Base-by-base conservation (phyloP, 1,284 basidiomycete genomes). In the Ganoderma lucidum region DNA sequence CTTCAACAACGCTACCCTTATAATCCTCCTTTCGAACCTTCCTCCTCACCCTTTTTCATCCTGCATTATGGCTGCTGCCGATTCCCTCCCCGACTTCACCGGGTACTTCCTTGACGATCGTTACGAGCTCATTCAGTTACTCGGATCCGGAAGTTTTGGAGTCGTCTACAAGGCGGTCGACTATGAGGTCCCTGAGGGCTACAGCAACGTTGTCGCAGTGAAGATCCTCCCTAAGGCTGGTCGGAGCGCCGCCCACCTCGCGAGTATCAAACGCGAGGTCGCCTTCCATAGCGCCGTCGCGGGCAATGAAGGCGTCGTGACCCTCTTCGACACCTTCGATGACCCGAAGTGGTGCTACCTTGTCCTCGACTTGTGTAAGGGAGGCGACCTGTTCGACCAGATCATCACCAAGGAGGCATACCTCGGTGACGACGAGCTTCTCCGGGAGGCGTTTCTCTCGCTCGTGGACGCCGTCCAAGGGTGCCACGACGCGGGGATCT, bases 351-450 rank as follows among this genome's bases (percentile, higher is more conserved):
- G 83, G 78, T 82, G 87, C 76, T 92, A 86, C 78, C 84, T 91
- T 71, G 82, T 92, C 67, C 82, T 91, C 76, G 87, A 92, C 77
- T 89, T 86, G 77, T 88, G 86, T 78, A 81, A 85, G 42, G 87
- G 88, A 67, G 89, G 90, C 63, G 90, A 92, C 77, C 81, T 93
- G 67, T 90, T 89, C 78, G 81, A 83, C 30, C 87, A 88, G 81
- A 89, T 92, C 79, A 87, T 85, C 69, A 80, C 81, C 5, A 84
- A 85, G 67, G 76, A 80, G 45, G 37, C 70, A 4, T 92, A 88
- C 79, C 78, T 84, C 69, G 82, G 84, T 60, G 80, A 87, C 76
- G 85, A 89, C 75, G 79, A 78, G 48, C 78, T 87, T 68, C 84
- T 88, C 75, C 85, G 83, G 66, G 75, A 75, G 42, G 84, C 87